Base-by-base conservation (phyloP, 352 stramenopile species). In the Globisporangium takayamanum region DNA sequence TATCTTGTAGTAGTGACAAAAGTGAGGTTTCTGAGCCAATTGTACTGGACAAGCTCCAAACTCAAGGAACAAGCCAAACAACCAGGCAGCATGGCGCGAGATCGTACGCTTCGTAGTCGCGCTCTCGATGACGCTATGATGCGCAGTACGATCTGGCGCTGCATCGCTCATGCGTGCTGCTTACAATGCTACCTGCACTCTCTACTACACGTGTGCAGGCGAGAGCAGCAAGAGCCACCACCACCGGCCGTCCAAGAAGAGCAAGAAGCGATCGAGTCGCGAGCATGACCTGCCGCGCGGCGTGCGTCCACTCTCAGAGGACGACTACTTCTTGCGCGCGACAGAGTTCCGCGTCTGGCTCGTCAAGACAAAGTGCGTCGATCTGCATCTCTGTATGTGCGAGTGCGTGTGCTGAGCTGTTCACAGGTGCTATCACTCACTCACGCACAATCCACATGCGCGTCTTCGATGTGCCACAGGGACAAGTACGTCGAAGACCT, bases 311-410 rank as follows among this genome's bases (percentile, higher is more conserved):
- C 78, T 89, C 60, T 72, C 64, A 3, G 64, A 80, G 22, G 78
- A 82, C 54, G 82, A 92, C 63, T 92, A 81, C 66, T 92, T 89
- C 59, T 45, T 83, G 56, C 71, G 70, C 10, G 69, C 78, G 28
- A 79, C 66, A 5, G 79, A 92, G 54, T 92, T 92, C 53, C 78
- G 82, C 50, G 76, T 89, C 20, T 92, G 82, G 82, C 70, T 92
- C 44, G 66, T 72, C 15, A 74, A 80, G 57, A 67, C 61, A 2
- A 83, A 85, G 76, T 80, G 18, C 28, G 65, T 53, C 26, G 26
- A 57, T 59, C 47, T n/a, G 15, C 59, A 52, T 44, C 63, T 57
- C 6, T 26, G 36, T 46, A 20, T 26, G n/a, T 44, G 25, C 26
- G 14, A 22, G 11, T 41, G 2, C 37, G 18, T 15, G 5, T 49